These are phyloP conservation scores for Maudiozyma turicensis DNA, from an alignment of 805 yeast genomes.

Conservation along the genomic window DNA sequence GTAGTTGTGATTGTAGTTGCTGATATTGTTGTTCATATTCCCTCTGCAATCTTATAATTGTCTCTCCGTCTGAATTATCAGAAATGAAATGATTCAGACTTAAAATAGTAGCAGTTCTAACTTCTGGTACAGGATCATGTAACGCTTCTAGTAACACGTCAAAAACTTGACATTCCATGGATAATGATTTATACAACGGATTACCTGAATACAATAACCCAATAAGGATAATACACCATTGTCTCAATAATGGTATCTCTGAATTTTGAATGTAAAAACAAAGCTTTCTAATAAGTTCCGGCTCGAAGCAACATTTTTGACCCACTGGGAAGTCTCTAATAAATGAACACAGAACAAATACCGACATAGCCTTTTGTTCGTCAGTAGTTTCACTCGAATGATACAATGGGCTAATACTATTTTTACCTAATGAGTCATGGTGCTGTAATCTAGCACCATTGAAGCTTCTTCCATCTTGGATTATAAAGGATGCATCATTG, in stretches of 20 bases:
- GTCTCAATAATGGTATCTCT: conserved; percentile 78
- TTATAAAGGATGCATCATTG: conserved; percentile 11
- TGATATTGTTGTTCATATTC: conserved; percentile 27
- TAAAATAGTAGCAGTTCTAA: conserved; percentile 70
- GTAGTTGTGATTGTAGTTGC: conserved; percentile 26
- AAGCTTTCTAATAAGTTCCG: conserved; percentile 62
- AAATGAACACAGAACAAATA: conserved; percentile 78
- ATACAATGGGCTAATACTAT: conserved; percentile 4
- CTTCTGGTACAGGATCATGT: conserved; percentile 91
- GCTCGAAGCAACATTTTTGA: conserved; percentile 66
- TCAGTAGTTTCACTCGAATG: conserved; percentile 38
- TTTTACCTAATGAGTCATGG: neutral
- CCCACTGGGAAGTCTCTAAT: conserved; percentile 73
- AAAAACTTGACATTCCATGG: conserved; percentile 53
- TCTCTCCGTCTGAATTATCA: conserved; percentile 33
- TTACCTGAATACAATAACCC: conserved; percentile 68
- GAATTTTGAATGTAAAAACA: conserved; percentile 55
- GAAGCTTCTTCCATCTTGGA: conserved; percentile 11
- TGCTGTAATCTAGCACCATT: neutral
- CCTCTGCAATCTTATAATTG: conserved; percentile 23
- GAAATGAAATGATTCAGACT: conserved; percentile 64
- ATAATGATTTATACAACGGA: conserved; percentile 65
- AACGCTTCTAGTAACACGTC: conserved; percentile 44
- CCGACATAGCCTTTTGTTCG: conserved; percentile 93
- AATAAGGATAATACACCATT: conserved; percentile 80